Evolutionary conservation across 2,329 filamentous ascomycete species (phyloP), one percentile per base, ranked within the genome.

Genomic region (Pyricularia sp.): DNA sequence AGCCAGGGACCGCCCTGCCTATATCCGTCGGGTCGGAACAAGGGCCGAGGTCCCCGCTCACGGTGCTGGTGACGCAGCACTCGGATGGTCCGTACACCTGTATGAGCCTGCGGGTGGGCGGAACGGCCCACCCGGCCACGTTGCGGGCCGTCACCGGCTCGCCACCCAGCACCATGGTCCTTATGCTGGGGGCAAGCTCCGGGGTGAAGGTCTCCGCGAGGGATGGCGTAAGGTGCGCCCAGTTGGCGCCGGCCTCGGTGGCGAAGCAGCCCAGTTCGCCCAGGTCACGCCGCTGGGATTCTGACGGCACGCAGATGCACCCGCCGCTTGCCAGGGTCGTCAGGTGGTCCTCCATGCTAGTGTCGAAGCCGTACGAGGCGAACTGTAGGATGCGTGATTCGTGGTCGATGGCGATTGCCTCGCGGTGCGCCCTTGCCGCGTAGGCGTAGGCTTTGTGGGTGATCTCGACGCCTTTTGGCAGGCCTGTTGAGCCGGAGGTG

Each of bases 51-150:
- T 30, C 61, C 28, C 61, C 26, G 61, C 31, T 30, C 23, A 20
- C 31, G 36, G 71, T 68, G 6, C 68, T 70, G 31, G 64, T 68
- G 26, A 69, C 69, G 4, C 72, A 70, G 11, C 69, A 66, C 68
- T 79, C 77, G 1, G 77, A 75, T 4, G 78, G 76, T 0, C 78
- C 77, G 59, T 78, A 80, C 2, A 67, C 68, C 59, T 78, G 75
- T 63, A 71, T 74, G 23, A 73, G 20, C 73, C 66, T 23, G 25
- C 61, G 25, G 14, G 20, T 14, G 5, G 30, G 25, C 61, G 30
- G 61, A 14, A 14, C 25, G 4, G 61, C 61, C 61, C 25, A 25
- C 25, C 20, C 25, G 5, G 20, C 6, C 11, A 30, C 61, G 61
- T 30, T 64, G 12, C 30, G n/a, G 14, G n/a, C 25, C 61, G 61